phyloP scores from a whole-genome alignment of 1,284 basidiomycete genomes.

The Apiotrichum veenhuisii region DNA sequence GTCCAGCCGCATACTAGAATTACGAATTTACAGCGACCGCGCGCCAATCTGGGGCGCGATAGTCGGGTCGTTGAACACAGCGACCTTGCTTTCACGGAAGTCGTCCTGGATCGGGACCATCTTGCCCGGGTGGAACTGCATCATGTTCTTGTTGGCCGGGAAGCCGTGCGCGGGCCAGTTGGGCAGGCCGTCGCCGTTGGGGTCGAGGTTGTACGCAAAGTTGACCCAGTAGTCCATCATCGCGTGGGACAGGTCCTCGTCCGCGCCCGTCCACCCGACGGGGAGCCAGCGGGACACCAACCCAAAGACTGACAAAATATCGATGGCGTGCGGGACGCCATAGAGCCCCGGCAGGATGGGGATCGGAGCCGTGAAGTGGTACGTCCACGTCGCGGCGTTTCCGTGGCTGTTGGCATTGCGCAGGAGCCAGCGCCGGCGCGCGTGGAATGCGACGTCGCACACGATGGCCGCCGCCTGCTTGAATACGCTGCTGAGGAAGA shows the following conservation, averaged over 20 bases:
- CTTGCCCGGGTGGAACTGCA: constrained; percentile 28
- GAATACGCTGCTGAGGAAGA: constrained; percentile 26
- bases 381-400: constrained; percentile 33
- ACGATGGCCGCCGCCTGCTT: constrained; percentile 32
- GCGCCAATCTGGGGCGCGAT: too few species aligned
- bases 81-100: too few species aligned
- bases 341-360: neutral
- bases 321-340: constrained; percentile 23
- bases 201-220: constrained; percentile 43
- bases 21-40: too few species aligned
- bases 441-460: constrained; percentile 36
- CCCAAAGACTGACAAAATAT: constrained; percentile 33
- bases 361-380: constrained; percentile 27
- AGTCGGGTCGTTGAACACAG: too few species aligned
- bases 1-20: too few species aligned
- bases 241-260: neutral
- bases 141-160: constrained; percentile 27
- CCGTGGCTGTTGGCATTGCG: constrained; percentile 27
- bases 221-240: constrained; percentile 46
- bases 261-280: neutral
- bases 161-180: constrained; percentile 34
- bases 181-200: constrained; percentile 25
- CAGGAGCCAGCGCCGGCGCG: constrained; percentile 31
- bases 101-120: constrained; percentile 34
- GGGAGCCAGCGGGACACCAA: neutral